Evolutionary conservation across 192 early-diverging fungal species (phyloP).

Genomic region (Phycomyces blakesleeanus): DNA sequence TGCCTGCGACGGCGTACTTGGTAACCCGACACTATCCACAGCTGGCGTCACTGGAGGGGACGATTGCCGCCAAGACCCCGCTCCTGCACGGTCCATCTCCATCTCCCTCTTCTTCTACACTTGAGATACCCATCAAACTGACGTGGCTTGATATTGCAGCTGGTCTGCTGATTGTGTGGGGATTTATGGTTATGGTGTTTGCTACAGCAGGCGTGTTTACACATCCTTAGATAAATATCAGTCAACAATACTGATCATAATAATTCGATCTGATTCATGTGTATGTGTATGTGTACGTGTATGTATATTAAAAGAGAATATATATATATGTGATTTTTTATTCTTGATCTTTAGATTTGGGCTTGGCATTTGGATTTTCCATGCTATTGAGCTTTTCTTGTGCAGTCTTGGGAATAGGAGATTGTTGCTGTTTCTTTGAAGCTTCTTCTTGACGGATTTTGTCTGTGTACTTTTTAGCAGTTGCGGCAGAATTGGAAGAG

Average conservation of each 20-base stretch:
- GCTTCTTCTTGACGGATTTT: background rate
- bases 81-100: background rate
- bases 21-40: slow-evolving; percentile 7
- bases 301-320: too few species aligned
- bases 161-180: slow-evolving; percentile 39
- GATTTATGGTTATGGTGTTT: slow-evolving; percentile 47
- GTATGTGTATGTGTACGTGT: too few species aligned
- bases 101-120: slow-evolving; percentile 1
- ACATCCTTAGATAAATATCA: background rate
- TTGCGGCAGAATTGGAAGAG: background rate
- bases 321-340: too few species aligned
- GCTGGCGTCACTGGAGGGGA: background rate
- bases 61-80: background rate
- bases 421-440: background rate
- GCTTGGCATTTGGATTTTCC: background rate
- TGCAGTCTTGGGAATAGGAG: background rate
- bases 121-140: slow-evolving; percentile 9
- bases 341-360: background rate
- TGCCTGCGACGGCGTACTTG: slow-evolving; percentile 42
- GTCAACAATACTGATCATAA: too few species aligned
- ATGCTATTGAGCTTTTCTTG: background rate
- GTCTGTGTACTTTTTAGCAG: background rate
- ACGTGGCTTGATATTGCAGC: slow-evolving; percentile 20
- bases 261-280: too few species aligned
- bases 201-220: slow-evolving; percentile 26